Base-by-base conservation (phyloP, 2,329 filamentous ascomycete genomes). In the Colletotrichum coccodes region DNA sequence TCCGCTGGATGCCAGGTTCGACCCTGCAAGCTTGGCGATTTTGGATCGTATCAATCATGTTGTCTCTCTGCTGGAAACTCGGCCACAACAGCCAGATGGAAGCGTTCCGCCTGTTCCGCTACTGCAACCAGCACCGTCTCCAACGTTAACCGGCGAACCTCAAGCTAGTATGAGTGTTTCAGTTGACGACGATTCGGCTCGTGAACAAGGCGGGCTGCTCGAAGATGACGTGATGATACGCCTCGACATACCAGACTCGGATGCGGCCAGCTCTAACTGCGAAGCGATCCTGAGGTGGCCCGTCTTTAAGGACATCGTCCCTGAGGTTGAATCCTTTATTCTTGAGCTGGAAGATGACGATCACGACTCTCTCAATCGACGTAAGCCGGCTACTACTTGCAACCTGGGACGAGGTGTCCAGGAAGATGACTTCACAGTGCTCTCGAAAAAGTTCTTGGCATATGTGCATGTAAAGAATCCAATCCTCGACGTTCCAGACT, bases 11-110 rank as follows among this genome's bases (percentile, higher is more conserved):
- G 5, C 6, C n/a, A 80, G 78, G 40, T 80, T 78, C 38, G 78
- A 80, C 50, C 73, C 77, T 26, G 79, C 79, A n/a, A 80, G 76
- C 34, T 61, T 80, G 4, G 77, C 77, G 49, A 80, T 80, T 16
- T 65, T 80, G 12, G 75, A 77, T 36, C 70, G 72, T n/a, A 63
- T 77, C 21, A 73, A 76, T 42, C 71, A 74, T 60, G 75, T 75
- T 26, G 71, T 75, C 11, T 64, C 71, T 9, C 68, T 76, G 11
- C 44, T 77, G 7, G 72, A 74, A 52, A 50, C 28, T 12, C 64
- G 58, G 18, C 44, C 60, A 23, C 26, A 30, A 7, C 42, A 44
- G n/a, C 40, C 67, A 6, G 34, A 12, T 12, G 50, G 38, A 30
- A 16, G n/a, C 38, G 18, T 34, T 3, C 3, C 60, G 7, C 4